These are phyloP conservation scores for Rhizophagus clarus DNA, from an alignment of 192 early-diverging fungal genomes.

Conservation along the genomic window DNA sequence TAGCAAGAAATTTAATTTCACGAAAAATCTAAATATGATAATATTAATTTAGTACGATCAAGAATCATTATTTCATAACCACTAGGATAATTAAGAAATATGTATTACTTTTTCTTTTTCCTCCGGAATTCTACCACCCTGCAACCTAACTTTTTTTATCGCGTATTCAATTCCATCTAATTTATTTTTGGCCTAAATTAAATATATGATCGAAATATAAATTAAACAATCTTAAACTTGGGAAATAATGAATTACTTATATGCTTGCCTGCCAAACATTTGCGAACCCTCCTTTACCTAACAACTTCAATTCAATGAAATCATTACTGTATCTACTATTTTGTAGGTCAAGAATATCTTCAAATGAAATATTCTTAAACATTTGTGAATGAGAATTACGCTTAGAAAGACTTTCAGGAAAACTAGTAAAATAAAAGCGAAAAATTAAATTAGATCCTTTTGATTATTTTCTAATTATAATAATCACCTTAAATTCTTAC, in stretches of 20 bases:
- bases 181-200: slow-evolving; percentile 70
- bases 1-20: slow-evolving; percentile 88
- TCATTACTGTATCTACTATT: slow-evolving; percentile 79
- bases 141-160: slow-evolving; percentile 81
- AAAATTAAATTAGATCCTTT: background rate
- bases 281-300: slow-evolving; percentile 95
- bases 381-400: background rate
- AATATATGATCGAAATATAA: background rate
- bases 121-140: slow-evolving; percentile 42
- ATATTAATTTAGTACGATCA: slow-evolving; percentile 41
- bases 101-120: slow-evolving; percentile 26
- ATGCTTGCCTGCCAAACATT: slow-evolving; percentile 57
- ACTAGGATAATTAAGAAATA: background rate
- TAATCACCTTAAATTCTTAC: slow-evolving; percentile 25
- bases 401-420: background rate
- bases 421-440: background rate
- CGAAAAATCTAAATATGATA: slow-evolving; percentile 71
- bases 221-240: background rate
- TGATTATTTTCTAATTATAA: slow-evolving; percentile 15
- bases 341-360: slow-evolving; percentile 58
- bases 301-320: slow-evolving; percentile 73
- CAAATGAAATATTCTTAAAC: slow-evolving; percentile 40
- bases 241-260: background rate
- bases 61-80: slow-evolving; percentile 37
- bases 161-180: slow-evolving; percentile 92